These are phyloP conservation scores for Trichoderma asperelloides DNA, from an alignment of 495 filamentous ascomycete species.

Conservation along the genomic window DNA sequence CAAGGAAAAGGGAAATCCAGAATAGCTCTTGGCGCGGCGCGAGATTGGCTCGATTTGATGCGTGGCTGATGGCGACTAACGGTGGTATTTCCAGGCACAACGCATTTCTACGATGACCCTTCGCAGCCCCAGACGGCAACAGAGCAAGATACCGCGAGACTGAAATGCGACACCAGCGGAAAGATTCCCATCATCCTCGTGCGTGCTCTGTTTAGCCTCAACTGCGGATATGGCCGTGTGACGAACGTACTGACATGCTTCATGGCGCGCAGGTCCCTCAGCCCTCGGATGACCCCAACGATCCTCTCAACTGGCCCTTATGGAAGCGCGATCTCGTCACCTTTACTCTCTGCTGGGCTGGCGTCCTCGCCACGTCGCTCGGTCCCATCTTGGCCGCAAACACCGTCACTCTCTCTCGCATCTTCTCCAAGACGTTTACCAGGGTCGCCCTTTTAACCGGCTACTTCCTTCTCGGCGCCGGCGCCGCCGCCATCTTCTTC, in stretches of 20 bases:
- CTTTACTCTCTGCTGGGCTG: conserved; percentile 63
- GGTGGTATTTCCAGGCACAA: conserved; percentile 44
- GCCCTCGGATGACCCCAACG: conserved; percentile 72
- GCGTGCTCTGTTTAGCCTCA: conserved; percentile 14
- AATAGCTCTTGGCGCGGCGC: conserved; percentile 2
- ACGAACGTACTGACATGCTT: background rate
- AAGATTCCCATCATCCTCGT: conserved; percentile 62
- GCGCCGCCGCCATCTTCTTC: conserved; percentile 68
- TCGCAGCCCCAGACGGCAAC: conserved; percentile 33
- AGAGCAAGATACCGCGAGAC: conserved; percentile 26
- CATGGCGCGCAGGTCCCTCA: conserved; percentile 58
- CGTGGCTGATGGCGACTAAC: background rate
- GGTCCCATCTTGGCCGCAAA: conserved; percentile 83
- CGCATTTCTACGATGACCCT: conserved; percentile 52
- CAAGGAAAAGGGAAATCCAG: background rate
- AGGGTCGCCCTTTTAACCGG: conserved; percentile 75
- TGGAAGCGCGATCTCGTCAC: conserved; percentile 81
- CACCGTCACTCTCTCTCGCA: conserved; percentile 58
- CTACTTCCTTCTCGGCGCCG: conserved; percentile 78
- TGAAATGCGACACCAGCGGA: conserved; percentile 68
- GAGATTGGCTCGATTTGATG: background rate
- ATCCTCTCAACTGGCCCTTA: conserved; percentile 79
- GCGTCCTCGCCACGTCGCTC: conserved; percentile 71
- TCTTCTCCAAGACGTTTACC: conserved; percentile 51
- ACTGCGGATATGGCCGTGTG: background rate